These are phyloP conservation scores for Rhynchospora pubera DNA, from an alignment of 176 grass and related monocot species.

Conservation along the genomic window DNA sequence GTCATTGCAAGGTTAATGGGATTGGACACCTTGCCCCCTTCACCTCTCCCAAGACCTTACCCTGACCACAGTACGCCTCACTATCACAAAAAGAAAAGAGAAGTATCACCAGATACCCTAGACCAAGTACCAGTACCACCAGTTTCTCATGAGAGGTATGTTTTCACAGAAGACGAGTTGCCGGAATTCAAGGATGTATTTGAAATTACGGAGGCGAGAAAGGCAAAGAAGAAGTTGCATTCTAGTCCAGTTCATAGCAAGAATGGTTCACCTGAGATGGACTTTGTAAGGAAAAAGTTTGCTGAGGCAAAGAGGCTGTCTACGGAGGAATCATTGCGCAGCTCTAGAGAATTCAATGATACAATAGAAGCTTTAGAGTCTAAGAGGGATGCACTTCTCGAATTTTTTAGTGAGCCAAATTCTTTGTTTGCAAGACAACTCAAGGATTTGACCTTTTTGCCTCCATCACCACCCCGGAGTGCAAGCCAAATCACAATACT, in stretches of 20 bases:
- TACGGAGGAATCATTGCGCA: conserved; percentile 51
- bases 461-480: conserved; percentile 38
- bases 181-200: conserved; percentile 87
- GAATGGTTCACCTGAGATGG: conserved; percentile 38
- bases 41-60: background rate
- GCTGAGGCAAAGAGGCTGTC: conserved; percentile 67
- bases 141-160: conserved; percentile 39
- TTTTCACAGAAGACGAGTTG: conserved; percentile 43
- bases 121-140: conserved; percentile 28
- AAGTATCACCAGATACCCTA: conserved; percentile 14
- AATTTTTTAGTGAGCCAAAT: conserved; percentile 65
- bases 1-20: conserved; percentile 87
- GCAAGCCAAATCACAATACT: conserved; percentile 77
- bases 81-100: conserved; percentile 30
- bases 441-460: conserved; percentile 32
- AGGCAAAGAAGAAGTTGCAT: conserved; percentile 40
- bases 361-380: conserved; percentile 64
- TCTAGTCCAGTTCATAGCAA: conserved; percentile 33
- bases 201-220: conserved; percentile 63
- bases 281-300: conserved; percentile 75
- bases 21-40: conserved; percentile 67
- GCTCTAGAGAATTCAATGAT: conserved; percentile 69
- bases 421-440: conserved; percentile 50
- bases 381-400: conserved; percentile 73
- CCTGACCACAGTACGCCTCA: background rate